Conservation (phyloP, 2,329 filamentous ascomycete species). For the Fusarium nematophilum region DNA sequence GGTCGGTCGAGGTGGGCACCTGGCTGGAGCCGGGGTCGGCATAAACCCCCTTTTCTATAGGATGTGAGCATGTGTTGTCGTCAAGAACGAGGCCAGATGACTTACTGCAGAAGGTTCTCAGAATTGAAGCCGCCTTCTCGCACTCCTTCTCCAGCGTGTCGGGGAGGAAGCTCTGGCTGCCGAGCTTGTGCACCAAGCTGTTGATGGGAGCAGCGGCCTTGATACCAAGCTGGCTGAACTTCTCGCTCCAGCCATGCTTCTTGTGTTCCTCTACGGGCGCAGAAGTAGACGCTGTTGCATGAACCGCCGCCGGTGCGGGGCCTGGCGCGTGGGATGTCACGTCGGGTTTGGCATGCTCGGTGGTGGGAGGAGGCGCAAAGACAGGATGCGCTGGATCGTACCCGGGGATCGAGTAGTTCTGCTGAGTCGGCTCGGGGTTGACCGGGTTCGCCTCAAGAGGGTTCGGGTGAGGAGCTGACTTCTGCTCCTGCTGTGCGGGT, state of each 20-base stretch:
- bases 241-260: slow-evolving; percentile 46
- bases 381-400: slow-evolving; percentile 47
- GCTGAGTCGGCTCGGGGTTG: slow-evolving; percentile 18
- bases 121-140: slow-evolving; percentile 88
- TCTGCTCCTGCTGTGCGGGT: slow-evolving; percentile 31
- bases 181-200: slow-evolving; percentile 82
- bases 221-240: slow-evolving; percentile 48
- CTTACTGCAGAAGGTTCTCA: slow-evolving; percentile 87
- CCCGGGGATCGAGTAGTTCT: slow-evolving; percentile 44
- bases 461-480: slow-evolving; percentile 29
- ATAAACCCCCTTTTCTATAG: slow-evolving; percentile 64
- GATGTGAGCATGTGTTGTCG: slow-evolving; percentile 4
- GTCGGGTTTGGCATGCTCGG: slow-evolving; percentile 12
- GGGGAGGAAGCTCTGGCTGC: slow-evolving; percentile 87
- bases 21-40: slow-evolving; percentile 49
- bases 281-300: slow-evolving; percentile 10
- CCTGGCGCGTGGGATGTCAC: background rate
- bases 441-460: slow-evolving; percentile 38
- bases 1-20: slow-evolving; percentile 47
- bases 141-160: slow-evolving; percentile 88
- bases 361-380: slow-evolving; percentile 45
- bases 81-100: background rate
- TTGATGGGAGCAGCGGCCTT: slow-evolving; percentile 80
- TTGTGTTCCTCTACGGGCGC: slow-evolving; percentile 33
- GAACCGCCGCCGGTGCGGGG: background rate